Evolutionary conservation across 2,329 filamentous ascomycete genomes (phyloP).

Genomic region (Fusarium verrucosum): DNA sequence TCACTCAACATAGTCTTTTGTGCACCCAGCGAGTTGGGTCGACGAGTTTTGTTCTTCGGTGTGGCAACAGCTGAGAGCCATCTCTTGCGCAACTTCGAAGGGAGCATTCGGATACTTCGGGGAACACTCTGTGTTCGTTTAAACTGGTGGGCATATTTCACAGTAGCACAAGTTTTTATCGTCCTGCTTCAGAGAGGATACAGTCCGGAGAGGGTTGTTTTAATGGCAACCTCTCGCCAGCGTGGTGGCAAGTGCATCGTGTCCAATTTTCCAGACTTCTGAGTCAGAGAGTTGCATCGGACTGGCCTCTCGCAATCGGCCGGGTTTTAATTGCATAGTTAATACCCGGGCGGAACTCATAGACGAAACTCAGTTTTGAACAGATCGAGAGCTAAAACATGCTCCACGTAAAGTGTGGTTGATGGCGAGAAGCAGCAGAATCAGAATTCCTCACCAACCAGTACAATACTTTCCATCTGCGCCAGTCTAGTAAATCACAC

Average conservation of each 20-base stretch:
- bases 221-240: neutral
- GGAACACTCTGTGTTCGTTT: neutral
- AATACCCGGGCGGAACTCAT: neutral
- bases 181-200: neutral
- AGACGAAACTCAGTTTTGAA: neutral
- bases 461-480: neutral
- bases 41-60: neutral
- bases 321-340: neutral
- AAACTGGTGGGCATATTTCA: neutral
- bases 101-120: slow-evolving; percentile 1
- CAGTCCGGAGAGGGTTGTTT: neutral
- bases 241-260: neutral
- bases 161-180: accelerated
- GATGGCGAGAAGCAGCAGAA: neutral
- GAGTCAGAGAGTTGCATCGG: neutral
- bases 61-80: neutral
- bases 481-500: accelerated
- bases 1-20: neutral
- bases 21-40: neutral
- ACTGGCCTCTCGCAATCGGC: neutral
- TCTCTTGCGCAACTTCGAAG: neutral
- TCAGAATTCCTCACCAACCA: neutral
- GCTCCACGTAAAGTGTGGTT: neutral
- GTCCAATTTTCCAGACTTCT: neutral
- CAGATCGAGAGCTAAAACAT: neutral